phyloP scores from a whole-genome alignment of 768 basidiomycete genomes.

The Pleurotus tuoliensis region DNA sequence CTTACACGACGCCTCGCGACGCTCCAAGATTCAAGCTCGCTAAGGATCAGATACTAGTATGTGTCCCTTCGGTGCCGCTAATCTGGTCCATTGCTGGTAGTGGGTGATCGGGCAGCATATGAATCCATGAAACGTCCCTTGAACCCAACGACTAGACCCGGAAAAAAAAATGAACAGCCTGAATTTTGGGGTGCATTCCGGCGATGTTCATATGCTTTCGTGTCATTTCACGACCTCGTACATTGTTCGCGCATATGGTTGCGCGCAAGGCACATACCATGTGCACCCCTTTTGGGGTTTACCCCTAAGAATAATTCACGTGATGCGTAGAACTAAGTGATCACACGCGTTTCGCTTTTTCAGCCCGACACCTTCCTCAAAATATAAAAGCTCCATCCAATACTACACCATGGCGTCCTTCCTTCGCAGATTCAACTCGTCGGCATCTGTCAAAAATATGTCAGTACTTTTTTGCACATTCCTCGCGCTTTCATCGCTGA shows the following conservation, averaged over 20 bases:
- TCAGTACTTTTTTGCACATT: constrained; percentile 19
- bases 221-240: not conserved
- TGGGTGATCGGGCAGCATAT: no score
- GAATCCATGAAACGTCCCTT: no score
- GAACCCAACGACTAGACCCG: no score
- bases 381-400: not conserved
- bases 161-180: no score
- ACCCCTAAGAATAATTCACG: not conserved
- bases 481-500: constrained; percentile 4
- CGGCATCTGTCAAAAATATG: constrained; percentile 15
- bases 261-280: not conserved
- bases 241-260: not conserved
- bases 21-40: no score
- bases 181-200: not conserved
- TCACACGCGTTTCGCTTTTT: not conserved
- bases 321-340: not conserved
- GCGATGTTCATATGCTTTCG: not conserved
- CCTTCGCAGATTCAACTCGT: not conserved
- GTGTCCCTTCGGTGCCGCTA: no score
- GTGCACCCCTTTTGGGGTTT: not conserved
- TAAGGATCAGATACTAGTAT: no score
- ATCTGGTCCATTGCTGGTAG: no score
- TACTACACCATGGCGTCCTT: not conserved
- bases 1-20: no score
- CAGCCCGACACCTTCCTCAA: not conserved